Percentiles rank a stretch among this genome's conserved stretches.
Conservation (phyloP, 495 filamentous ascomycete genomes). For the Polyplosphaeria fusca region DNA sequence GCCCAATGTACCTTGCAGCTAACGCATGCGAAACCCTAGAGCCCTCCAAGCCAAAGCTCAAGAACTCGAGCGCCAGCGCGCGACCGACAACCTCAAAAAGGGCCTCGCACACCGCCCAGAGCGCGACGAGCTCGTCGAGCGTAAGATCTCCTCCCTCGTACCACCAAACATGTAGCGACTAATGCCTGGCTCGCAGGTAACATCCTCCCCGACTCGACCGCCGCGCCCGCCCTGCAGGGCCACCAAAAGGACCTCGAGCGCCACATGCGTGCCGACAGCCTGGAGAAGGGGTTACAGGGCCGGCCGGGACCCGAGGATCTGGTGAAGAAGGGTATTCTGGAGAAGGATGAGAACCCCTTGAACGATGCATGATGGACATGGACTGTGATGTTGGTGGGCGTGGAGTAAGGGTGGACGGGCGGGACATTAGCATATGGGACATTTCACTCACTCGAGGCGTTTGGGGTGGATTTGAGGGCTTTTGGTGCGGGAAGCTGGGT, state of each 20-base stretch:
- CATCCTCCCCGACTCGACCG: conserved; percentile 75
- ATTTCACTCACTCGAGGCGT: no score
- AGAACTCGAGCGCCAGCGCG: conserved; percentile 64
- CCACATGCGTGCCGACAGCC: conserved; percentile 76
- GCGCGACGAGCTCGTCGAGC: conserved; percentile 65
- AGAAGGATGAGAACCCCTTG: conserved; percentile 31
- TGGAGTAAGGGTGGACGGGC: no score
- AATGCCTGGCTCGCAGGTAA: conserved; percentile 52
- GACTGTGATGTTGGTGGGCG: no score
- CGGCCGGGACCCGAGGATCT: conserved; percentile 72
- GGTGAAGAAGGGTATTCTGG: conserved; percentile 68
- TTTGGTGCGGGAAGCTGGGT: no score
- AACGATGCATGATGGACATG: conserved; percentile 10
- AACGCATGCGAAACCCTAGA: no score
- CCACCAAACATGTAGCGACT: neutral
- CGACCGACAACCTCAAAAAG: conserved; percentile 64
- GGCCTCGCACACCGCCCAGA: conserved; percentile 63
- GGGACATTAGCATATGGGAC: no score
- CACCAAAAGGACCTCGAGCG: conserved; percentile 77
- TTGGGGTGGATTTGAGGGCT: no score
- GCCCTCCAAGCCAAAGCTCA: conserved; percentile 59
- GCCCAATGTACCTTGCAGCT: no score
- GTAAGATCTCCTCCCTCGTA: conserved; percentile 46
- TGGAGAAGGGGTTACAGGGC: conserved; percentile 77
- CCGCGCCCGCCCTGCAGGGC: conserved; percentile 70